These are phyloP conservation scores for Ogataea zsoltii DNA, from an alignment of 805 yeast genomes.

Conservation along the genomic window DNA sequence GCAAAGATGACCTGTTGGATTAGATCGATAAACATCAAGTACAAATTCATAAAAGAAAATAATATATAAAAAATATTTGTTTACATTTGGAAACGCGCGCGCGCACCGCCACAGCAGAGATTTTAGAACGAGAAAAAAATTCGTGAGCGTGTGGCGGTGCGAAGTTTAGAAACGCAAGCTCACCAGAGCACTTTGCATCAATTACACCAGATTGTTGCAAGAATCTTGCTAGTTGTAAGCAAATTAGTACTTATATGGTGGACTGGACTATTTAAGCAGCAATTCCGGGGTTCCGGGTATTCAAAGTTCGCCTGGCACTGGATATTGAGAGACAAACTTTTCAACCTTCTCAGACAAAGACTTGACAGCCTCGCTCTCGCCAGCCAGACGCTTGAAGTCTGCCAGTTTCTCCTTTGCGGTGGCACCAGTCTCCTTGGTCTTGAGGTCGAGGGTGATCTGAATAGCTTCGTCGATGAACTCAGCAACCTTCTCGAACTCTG, in stretches of 20 bases:
- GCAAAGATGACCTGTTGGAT: constrained; percentile 5
- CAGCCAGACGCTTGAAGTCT: constrained; percentile 71
- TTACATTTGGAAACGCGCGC: not conserved
- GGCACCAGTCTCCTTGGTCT: constrained; percentile 57
- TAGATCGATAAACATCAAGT: not conserved
- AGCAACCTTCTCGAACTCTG: constrained; percentile 80
- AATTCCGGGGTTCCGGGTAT: not conserved
- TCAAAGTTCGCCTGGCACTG: constrained; percentile 81
- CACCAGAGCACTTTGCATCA: too few species aligned
- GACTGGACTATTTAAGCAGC: too few species aligned
- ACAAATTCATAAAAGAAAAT: not conserved
- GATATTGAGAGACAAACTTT: constrained; percentile 71
- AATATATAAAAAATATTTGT: constrained; percentile 1
- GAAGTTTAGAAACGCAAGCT: not conserved
- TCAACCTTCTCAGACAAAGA: constrained; percentile 64
- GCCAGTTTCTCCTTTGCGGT: constrained; percentile 61
- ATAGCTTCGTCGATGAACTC: constrained; percentile 79
- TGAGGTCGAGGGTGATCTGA: constrained; percentile 61
- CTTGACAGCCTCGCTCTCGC: constrained; percentile 60
- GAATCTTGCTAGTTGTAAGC: too few species aligned
- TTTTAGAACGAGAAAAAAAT: too few species aligned
- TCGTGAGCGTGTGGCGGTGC: not conserved
- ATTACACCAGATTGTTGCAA: too few species aligned
- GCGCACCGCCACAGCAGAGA: not conserved
- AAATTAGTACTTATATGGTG: too few species aligned